Percentiles rank a stretch among this genome's conserved stretches.
phyloP scores from a whole-genome alignment of 192 early-diverging fungal species.

The Phlyctochytrium planicorne region DNA sequence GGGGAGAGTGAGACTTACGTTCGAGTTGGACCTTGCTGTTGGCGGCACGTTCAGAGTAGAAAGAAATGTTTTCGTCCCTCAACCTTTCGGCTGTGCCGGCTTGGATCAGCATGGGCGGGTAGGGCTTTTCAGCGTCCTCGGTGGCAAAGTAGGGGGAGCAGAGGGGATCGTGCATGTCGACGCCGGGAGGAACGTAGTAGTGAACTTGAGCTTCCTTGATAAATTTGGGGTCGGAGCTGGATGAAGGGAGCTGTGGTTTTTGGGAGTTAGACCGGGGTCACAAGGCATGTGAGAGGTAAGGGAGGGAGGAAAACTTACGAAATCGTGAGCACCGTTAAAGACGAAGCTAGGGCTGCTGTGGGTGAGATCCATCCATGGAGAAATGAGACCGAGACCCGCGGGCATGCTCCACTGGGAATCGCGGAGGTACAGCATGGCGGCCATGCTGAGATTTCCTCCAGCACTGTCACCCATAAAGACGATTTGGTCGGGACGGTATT shows the following conservation, averaged over 20 bases:
- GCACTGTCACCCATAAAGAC: constrained; percentile 29
- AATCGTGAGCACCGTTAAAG: constrained; percentile 23
- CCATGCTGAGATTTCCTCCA: constrained; percentile 27
- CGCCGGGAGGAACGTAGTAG: constrained; percentile 18
- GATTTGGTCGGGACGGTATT: constrained; percentile 27
- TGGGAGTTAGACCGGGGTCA: too few relatives aligned
- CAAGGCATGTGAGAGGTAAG: too few relatives aligned
- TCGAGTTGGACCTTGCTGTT: constrained; percentile 29
- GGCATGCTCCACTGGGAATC: constrained; percentile 33
- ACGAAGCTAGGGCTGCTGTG: constrained; percentile 26
- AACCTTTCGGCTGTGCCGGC: constrained; percentile 22
- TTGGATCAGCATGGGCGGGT: constrained; percentile 32
- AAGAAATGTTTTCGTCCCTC: constrained; percentile 23
- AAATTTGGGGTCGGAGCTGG: constrained; percentile 25
- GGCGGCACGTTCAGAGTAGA: constrained; percentile 11
- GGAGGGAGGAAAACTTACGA: not conserved
- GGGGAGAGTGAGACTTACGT: not conserved
- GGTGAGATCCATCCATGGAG: constrained; percentile 55
- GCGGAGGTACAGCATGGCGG: constrained; percentile 48
- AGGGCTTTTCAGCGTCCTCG: constrained; percentile 13
- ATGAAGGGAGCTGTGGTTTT: constrained; percentile 9
- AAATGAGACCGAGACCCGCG: constrained; percentile 46
- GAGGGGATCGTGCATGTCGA: constrained; percentile 19
- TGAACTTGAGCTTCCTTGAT: constrained; percentile 10
- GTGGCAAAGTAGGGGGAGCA: constrained; percentile 24